A percentile compares a stretch with the other conserved stretches of the same genome.
phyloP scores from a whole-genome alignment of 2,329 filamentous ascomycete genomes.

The Microcyclosporella mali region DNA sequence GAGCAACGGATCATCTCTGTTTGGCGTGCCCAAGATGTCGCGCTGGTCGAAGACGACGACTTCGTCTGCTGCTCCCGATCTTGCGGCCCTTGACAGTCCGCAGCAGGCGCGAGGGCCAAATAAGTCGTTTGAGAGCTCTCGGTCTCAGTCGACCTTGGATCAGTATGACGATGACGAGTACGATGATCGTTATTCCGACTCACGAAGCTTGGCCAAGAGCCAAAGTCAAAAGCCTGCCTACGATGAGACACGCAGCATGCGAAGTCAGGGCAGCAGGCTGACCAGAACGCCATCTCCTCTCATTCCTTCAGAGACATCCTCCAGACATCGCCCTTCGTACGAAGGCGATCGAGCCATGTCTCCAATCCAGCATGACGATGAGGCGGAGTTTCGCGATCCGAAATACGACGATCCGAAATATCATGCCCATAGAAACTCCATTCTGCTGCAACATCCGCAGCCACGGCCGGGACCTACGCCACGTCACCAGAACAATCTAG shows the following conservation, averaged over 20 bases:
- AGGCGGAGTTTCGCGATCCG: constrained; percentile 16
- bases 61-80: constrained; percentile 62
- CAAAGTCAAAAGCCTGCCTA: constrained; percentile 14
- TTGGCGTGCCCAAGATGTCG: constrained; percentile 75
- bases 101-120: constrained; percentile 30
- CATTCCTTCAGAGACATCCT: constrained; percentile 47
- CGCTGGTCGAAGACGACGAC: constrained; percentile 96
- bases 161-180: constrained; percentile 48
- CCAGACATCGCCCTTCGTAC: constrained; percentile 13
- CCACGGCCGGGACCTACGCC: constrained; percentile 67
- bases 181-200: constrained; percentile 49
- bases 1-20: constrained; percentile 71
- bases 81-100: constrained; percentile 25
- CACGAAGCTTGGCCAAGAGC: constrained; percentile 20
- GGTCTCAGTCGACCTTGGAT: constrained; percentile 69
- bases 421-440: constrained; percentile 71
- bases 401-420: constrained; percentile 64
- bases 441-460: constrained; percentile 75
- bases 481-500: constrained; percentile 66
- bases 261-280: constrained; percentile 32
- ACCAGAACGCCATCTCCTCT: constrained; percentile 47
- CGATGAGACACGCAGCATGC: constrained; percentile 27
- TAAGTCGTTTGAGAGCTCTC: constrained; percentile 60
- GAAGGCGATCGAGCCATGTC: constrained; percentile 18
- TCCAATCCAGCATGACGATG: constrained; percentile 23